phyloP scores from a whole-genome alignment of 2,329 filamentous ascomycete genomes.

The Rhinocladiella similis region DNA sequence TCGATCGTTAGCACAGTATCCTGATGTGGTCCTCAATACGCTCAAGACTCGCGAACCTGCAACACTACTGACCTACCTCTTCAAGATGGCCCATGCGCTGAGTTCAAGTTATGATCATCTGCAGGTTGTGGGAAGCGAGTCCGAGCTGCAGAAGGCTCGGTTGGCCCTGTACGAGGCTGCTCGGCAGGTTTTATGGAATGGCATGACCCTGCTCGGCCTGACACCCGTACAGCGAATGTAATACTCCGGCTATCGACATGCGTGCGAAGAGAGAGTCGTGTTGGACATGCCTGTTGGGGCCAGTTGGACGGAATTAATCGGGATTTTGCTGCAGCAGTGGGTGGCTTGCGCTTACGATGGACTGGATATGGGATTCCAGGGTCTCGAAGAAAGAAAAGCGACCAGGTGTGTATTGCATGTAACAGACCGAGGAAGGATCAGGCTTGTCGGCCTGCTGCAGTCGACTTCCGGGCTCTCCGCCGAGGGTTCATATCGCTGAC shows the following conservation, averaged over 20 bases:
- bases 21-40: conserved; percentile 64
- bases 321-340: background rate
- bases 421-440: background rate
- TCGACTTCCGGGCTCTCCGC: background rate
- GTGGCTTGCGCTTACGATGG: background rate
- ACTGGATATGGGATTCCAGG: background rate
- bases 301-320: conserved; percentile 16
- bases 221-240: conserved; percentile 60
- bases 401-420: background rate
- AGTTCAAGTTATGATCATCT: conserved; percentile 64
- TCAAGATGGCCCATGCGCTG: conserved; percentile 65
- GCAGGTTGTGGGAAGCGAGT: conserved; percentile 61
- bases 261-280: conserved; percentile 3
- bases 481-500: background rate
- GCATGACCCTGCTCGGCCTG: conserved; percentile 65
- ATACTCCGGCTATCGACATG: conserved; percentile 2
- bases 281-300: conserved; percentile 6
- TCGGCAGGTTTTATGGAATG: conserved; percentile 64
- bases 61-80: conserved; percentile 66
- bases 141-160: conserved; percentile 58
- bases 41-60: conserved; percentile 67
- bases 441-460: background rate
- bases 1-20: conserved; percentile 63
- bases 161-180: conserved; percentile 63
- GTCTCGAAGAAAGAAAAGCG: background rate